Evolutionary conservation across 23 red algal genomes (phyloP).

Genomic region (Cyanidioschyzon merolae): DNA sequence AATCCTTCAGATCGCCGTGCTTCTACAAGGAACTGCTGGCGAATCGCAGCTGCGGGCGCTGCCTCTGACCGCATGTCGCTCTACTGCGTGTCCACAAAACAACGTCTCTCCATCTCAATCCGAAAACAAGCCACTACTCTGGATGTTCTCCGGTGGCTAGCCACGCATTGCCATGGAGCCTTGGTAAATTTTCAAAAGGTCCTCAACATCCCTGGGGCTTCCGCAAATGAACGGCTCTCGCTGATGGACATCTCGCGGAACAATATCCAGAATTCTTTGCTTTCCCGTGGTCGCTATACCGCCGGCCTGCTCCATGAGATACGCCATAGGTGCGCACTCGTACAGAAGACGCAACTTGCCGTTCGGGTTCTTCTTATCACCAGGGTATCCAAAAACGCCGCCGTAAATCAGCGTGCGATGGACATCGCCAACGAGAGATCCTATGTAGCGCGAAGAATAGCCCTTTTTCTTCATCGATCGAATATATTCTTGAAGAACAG

Average conservation of each 20-base stretch:
- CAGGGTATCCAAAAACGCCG: constrained; percentile 90
- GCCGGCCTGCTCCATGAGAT: constrained; percentile 89
- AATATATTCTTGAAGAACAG: constrained; percentile 52
- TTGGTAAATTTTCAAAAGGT: constrained; percentile 70
- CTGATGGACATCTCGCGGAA: constrained; percentile 71
- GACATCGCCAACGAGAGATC: constrained; percentile 82
- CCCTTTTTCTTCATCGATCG: constrained; percentile 37
- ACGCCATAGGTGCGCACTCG: constrained; percentile 87
- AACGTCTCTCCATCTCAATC: too few relatives aligned
- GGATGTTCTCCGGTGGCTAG: too few relatives aligned
- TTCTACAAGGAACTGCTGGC: too few relatives aligned
- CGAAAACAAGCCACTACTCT: too few relatives aligned
- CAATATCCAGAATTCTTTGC: constrained; percentile 73
- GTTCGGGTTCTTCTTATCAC: constrained; percentile 84
- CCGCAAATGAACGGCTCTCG: constrained; percentile 81
- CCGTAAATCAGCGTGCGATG: constrained; percentile 81
- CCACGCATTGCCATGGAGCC: neutral
- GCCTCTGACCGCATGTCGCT: too few relatives aligned
- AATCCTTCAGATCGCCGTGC: too few relatives aligned
- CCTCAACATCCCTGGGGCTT: constrained; percentile 58
- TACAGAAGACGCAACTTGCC: constrained; percentile 92
- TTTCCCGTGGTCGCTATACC: constrained; percentile 72
- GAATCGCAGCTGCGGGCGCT: too few relatives aligned
- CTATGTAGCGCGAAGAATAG: constrained; percentile 92
- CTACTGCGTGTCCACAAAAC: too few relatives aligned